Conservation (phyloP, 116 monocot species). For the Papilionanthe hybrid region DNA sequence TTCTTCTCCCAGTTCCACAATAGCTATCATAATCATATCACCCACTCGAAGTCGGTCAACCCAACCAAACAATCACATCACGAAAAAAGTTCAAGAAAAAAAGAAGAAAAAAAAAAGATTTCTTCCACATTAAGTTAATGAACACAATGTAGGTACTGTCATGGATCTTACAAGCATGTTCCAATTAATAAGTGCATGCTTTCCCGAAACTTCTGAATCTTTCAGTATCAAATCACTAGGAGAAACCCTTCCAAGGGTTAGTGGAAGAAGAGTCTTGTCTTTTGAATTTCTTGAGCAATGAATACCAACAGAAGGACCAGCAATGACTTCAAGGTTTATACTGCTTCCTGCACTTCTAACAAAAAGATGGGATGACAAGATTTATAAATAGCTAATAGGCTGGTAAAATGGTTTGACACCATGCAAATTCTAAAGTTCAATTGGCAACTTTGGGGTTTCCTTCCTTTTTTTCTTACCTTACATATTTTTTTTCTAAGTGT, state of each 20-base stretch:
- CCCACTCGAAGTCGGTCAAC: background rate
- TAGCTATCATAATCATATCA: background rate
- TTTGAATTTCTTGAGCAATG: slow-evolving; percentile 43
- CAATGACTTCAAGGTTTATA: slow-evolving; percentile 71
- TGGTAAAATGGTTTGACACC: background rate
- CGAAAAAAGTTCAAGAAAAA: background rate
- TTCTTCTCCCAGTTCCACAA: background rate
- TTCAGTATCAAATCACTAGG: slow-evolving; percentile 70
- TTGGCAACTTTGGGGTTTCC: background rate
- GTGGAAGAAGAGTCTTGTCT: slow-evolving; percentile 33
- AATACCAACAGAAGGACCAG: slow-evolving; percentile 71
- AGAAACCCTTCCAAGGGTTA: slow-evolving; percentile 87
- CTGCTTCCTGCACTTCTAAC: slow-evolving; percentile 75
- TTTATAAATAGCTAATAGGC: slow-evolving; percentile 12
- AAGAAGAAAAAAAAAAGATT: background rate
- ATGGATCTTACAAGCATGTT: slow-evolving; percentile 56
- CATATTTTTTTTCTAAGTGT: background rate
- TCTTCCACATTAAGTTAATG: background rate
- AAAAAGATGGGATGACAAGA: slow-evolving; percentile 46
- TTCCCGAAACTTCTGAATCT: slow-evolving; percentile 92
- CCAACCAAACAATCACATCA: background rate
- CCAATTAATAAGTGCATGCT: slow-evolving; percentile 86
- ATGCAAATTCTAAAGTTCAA: background rate
- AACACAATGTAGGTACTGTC: background rate
- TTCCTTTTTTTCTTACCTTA: background rate